Percentiles rank a stretch among this genome's conserved stretches.
phyloP scores from a whole-genome alignment of 257 asterid genomes.

The Primulina tabacum region DNA sequence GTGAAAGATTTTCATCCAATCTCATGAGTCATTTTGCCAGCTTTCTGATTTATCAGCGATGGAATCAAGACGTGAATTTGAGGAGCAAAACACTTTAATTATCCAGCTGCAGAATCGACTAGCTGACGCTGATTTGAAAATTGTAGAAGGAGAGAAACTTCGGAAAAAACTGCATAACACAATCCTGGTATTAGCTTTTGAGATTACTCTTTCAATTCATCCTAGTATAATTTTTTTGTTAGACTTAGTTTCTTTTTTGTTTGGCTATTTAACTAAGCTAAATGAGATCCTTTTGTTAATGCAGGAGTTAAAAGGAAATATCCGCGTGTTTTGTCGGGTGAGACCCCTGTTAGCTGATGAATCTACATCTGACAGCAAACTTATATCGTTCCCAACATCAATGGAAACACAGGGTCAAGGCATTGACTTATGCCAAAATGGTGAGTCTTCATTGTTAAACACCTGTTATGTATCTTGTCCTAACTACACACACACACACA shows the following conservation, averaged over 20 bases:
- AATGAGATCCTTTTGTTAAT: constrained; percentile 18
- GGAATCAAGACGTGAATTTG: constrained; percentile 69
- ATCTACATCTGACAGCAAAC: constrained; percentile 56
- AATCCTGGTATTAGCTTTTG: constrained; percentile 57
- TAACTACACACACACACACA: no score
- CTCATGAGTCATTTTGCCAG: constrained; percentile 34
- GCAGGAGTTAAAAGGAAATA: constrained; percentile 94
- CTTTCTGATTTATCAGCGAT: constrained; percentile 59
- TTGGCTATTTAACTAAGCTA: neutral
- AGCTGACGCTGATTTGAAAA: constrained; percentile 72
- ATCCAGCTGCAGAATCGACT: constrained; percentile 59
- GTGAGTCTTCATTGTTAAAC: constrained; percentile 30
- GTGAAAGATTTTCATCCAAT: constrained; percentile 13
- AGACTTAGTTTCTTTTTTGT: neutral
- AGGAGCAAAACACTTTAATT: constrained; percentile 52
- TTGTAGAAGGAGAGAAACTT: constrained; percentile 80
- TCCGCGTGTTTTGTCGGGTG: constrained; percentile 92
- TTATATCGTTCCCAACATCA: constrained; percentile 69
- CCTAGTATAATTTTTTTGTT: neutral
- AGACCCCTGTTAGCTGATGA: constrained; percentile 83
- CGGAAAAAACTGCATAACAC: constrained; percentile 93
- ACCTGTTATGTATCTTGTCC: neutral
- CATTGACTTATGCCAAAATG: constrained; percentile 77
- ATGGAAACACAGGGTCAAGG: constrained; percentile 69
- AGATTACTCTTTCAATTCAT: neutral